Conservation (phyloP, 345 rosid species). For the Gossypium turneri region DNA sequence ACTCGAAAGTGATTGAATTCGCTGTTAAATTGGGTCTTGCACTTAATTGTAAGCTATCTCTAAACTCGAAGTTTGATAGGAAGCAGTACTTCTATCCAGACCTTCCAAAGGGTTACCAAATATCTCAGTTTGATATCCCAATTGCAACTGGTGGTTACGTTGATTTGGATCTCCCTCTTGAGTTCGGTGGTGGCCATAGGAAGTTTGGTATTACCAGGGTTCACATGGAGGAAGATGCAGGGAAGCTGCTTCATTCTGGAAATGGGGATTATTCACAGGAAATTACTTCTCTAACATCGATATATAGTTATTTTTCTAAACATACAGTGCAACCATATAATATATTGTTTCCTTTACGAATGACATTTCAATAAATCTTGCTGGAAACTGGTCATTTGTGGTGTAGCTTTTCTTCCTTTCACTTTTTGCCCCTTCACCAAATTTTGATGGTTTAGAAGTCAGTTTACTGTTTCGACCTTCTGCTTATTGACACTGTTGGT, state of each 20-base stretch:
- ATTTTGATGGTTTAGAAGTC: background rate
- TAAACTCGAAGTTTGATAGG: constrained; percentile 86
- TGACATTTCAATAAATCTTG: background rate
- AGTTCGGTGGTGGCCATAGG: constrained; percentile 89
- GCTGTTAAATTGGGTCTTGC: constrained; percentile 87
- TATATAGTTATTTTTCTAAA: background rate
- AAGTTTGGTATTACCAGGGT: constrained; percentile 88
- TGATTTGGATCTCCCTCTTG: constrained; percentile 84
- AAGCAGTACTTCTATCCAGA: constrained; percentile 97
- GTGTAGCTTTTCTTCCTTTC: background rate
- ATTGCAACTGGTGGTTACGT: constrained; percentile 69
- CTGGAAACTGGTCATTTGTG: background rate
- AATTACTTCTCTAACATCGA: constrained; percentile 22
- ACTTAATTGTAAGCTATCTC: constrained; percentile 73
- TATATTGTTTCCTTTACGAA: background rate
- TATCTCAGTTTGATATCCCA: constrained; percentile 94
- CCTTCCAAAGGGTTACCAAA: constrained; percentile 95
- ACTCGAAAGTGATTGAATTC: constrained; percentile 75
- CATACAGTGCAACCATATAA: background rate
- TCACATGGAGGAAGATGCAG: constrained; percentile 99
- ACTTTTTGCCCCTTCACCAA: background rate
- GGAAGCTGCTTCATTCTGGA: constrained; percentile 78
- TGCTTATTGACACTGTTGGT: constrained; percentile 15
- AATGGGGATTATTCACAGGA: constrained; percentile 75
- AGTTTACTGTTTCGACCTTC: background rate